Conservation (phyloP, 495 filamentous ascomycete species). For the Neurospora hispaniola region DNA sequence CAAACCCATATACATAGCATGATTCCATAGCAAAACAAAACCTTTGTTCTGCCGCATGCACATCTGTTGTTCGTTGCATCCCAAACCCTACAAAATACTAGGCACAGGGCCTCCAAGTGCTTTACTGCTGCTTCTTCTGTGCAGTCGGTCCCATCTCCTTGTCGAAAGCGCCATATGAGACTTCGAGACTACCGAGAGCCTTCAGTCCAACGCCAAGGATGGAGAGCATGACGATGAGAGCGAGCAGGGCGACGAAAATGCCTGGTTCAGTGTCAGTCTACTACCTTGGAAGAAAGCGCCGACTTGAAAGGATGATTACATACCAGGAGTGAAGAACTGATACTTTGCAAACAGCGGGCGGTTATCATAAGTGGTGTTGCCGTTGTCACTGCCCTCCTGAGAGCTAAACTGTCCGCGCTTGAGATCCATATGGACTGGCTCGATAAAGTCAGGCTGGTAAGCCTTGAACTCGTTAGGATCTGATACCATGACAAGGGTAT, state of each 20-base stretch:
- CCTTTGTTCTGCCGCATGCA: background rate
- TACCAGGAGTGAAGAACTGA: conserved; percentile 71
- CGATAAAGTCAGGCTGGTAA: conserved; percentile 37
- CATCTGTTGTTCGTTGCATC: background rate
- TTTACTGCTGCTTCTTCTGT: conserved; percentile 71
- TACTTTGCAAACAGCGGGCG: conserved; percentile 80
- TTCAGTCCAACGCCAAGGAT: conserved; percentile 69
- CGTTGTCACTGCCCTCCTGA: conserved; percentile 7
- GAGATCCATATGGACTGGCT: conserved; percentile 36
- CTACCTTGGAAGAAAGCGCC: background rate
- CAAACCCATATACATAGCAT: background rate
- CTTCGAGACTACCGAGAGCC: conserved; percentile 68
- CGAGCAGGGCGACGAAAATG: conserved; percentile 72
- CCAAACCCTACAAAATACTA: background rate
- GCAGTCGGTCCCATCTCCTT: conserved; percentile 83
- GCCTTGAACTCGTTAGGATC: conserved; percentile 28
- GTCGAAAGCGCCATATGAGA: conserved; percentile 89
- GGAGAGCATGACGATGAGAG: conserved; percentile 49
- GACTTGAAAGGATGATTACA: background rate
- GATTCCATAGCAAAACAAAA: background rate
- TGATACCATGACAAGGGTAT: conserved; percentile 38
- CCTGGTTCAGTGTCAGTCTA: conserved; percentile 8
- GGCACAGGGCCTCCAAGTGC: background rate
- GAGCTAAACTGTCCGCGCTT: conserved; percentile 27
- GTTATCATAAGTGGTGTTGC: conserved; percentile 19